A percentile compares a stretch with the other conserved stretches of the same genome.
Conservation (phyloP, 352 stramenopile species). For the Aphanomyces euteiches region DNA sequence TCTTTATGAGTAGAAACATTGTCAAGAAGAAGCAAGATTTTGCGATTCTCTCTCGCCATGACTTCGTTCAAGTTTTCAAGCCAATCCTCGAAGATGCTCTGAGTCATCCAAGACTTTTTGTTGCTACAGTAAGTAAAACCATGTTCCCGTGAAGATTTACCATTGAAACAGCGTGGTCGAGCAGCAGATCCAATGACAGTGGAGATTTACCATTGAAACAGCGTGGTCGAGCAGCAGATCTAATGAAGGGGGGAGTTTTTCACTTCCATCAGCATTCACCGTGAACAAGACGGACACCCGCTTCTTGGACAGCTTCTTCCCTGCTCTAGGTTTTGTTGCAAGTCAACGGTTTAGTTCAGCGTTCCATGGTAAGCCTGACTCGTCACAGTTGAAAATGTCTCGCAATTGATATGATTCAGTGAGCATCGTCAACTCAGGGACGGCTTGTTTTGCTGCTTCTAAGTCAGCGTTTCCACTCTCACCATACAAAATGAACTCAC, state of each 20-base stretch:
- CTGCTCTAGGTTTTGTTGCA: neutral
- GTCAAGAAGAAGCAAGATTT: slow-evolving; percentile 16
- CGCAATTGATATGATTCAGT: slow-evolving; percentile 23
- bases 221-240: too few species aligned
- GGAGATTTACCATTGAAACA: too few species aligned
- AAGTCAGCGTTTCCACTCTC: slow-evolving; percentile 17
- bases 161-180: neutral
- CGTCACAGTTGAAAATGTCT: slow-evolving; percentile 33
- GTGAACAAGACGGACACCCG: neutral
- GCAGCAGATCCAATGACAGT: slow-evolving; percentile 17
- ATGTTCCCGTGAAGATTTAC: neutral
- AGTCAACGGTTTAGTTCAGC: neutral
- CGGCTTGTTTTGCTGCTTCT: neutral
- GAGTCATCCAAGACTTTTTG: slow-evolving; percentile 13
- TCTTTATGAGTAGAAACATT: slow-evolving; percentile 7
- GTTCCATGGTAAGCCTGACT: slow-evolving; percentile 25
- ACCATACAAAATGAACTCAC: slow-evolving; percentile 7
- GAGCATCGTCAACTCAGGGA: neutral
- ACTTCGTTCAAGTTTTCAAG: neutral
- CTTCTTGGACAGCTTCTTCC: neutral
- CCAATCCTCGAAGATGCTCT: neutral
- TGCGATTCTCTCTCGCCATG: neutral
- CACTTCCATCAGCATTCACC: slow-evolving; percentile 1
- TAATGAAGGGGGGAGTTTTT: neutral
- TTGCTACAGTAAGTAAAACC: slow-evolving; percentile 8